These are phyloP conservation scores for Physcomitrium patens DNA, from an alignment of 225 moss, liverwort and hornwort genomes.

Conservation along the genomic window DNA sequence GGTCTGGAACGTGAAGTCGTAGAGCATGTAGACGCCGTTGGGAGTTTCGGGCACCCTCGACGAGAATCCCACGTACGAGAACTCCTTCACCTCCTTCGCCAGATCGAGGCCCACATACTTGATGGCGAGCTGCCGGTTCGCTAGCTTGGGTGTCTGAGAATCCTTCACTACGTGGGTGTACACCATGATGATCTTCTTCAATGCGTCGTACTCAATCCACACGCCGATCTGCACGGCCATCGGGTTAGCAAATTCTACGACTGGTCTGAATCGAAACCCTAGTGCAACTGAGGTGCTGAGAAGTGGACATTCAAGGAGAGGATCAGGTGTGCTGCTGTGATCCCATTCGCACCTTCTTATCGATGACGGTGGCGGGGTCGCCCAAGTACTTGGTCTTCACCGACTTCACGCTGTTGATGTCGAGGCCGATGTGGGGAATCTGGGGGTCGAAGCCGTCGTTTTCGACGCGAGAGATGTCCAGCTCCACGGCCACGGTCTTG, in stretches of 20 bases:
- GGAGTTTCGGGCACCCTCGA: no score
- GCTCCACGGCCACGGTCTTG: slow-evolving; percentile 63
- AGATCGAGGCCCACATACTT: no score
- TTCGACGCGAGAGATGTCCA: slow-evolving; percentile 44
- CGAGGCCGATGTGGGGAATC: slow-evolving; percentile 51
- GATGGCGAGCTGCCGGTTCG: slow-evolving; percentile 47
- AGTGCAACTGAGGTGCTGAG: no score
- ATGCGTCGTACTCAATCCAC: slow-evolving; percentile 53
- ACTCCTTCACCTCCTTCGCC: no score
- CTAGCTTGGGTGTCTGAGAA: slow-evolving; percentile 36
- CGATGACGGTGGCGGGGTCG: slow-evolving; percentile 38
- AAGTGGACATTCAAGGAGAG: no score
- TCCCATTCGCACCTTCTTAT: slow-evolving; percentile 33
- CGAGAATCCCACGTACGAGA: no score
- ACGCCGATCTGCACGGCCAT: slow-evolving; percentile 39
- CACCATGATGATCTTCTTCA: slow-evolving; percentile 46
- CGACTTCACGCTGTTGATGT: slow-evolving; percentile 66
- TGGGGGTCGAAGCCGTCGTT: slow-evolving; percentile 31
- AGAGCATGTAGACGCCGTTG: no score
- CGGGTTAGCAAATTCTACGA: background rate
- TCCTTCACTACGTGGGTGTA: slow-evolving; percentile 54
- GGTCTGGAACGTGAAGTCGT: no score
- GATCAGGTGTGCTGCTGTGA: background rate
- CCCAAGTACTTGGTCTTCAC: slow-evolving; percentile 56
- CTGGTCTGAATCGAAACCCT: no score